A percentile compares a stretch with the other conserved stretches of the same genome.
Evolutionary conservation across 2,329 filamentous ascomycete species (phyloP).

Genomic region (Colletotrichum scovillei): DNA sequence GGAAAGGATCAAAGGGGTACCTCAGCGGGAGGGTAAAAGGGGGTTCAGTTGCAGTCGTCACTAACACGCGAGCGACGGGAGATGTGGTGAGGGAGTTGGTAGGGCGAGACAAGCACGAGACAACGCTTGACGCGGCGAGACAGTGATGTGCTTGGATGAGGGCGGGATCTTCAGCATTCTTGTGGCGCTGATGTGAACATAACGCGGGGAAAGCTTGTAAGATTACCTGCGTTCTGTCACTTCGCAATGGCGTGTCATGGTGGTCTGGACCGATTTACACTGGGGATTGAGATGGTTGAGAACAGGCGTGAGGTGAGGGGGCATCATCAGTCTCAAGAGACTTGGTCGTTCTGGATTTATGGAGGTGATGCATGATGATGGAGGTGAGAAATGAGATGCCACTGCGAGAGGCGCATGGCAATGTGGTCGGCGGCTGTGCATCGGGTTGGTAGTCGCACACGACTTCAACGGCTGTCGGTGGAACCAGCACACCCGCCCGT

Average conservation of each 20-base stretch:
- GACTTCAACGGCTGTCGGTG: neutral
- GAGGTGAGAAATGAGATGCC: neutral
- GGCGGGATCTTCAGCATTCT: neutral
- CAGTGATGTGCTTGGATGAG: constrained; percentile 8
- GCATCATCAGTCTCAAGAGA: neutral
- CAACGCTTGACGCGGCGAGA: constrained; percentile 1
- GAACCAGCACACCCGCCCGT: neutral
- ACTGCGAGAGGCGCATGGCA: neutral
- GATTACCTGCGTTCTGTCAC: neutral
- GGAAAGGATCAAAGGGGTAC: neutral
- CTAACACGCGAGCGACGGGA: constrained; percentile 2
- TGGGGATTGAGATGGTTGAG: neutral
- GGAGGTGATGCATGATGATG: neutral
- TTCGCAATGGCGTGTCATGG: neutral
- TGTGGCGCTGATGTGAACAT: constrained; percentile 6
- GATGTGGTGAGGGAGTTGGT: neutral
- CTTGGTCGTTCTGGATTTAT: neutral
- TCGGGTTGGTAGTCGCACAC: neutral
- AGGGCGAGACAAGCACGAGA: constrained; percentile 5
- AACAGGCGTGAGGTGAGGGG: neutral
- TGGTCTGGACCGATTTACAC: neutral
- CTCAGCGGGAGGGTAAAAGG: neutral
- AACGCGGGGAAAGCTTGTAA: neutral
- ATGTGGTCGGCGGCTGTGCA: neutral
- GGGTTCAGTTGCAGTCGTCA: neutral